phyloP scores from a whole-genome alignment of 768 basidiomycete species.

The Suillus cothurnatus region DNA sequence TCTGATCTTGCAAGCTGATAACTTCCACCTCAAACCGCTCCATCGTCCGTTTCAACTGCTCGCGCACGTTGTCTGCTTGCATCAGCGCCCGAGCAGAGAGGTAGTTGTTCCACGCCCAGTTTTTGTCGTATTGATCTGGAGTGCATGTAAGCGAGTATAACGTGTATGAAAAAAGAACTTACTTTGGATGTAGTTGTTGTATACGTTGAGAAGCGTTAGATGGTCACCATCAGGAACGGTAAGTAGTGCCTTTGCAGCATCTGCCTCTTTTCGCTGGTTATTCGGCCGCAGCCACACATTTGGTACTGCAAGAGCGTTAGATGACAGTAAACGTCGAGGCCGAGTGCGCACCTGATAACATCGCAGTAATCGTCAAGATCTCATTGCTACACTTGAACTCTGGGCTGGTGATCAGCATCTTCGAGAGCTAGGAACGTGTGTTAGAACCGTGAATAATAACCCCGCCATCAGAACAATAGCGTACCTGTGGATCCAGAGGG shows the following conservation, averaged over 20 bases:
- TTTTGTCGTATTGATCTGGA: slow-evolving; percentile 72
- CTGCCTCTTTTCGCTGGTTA: slow-evolving; percentile 87
- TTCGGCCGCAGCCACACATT: slow-evolving; percentile 92
- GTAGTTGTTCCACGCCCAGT: slow-evolving; percentile 93
- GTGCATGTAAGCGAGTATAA: slow-evolving; percentile 7
- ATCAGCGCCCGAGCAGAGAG: slow-evolving; percentile 79
- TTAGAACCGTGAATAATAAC: background rate
- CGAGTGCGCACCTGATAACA: slow-evolving; percentile 75
- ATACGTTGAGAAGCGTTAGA: slow-evolving; percentile 91
- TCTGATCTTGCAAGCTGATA: slow-evolving; percentile 66
- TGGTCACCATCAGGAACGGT: slow-evolving; percentile 96
- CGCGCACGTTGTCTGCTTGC: slow-evolving; percentile 93
- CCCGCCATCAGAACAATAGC: slow-evolving; percentile 11
- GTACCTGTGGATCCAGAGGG: slow-evolving; percentile 94
- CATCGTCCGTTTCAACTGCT: slow-evolving; percentile 89
- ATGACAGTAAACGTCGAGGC: background rate
- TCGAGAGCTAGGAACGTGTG: slow-evolving; percentile 56
- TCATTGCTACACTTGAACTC: slow-evolving; percentile 97
- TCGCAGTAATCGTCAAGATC: slow-evolving; percentile 91
- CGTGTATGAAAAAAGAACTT: slow-evolving; percentile 26
- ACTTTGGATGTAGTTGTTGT: slow-evolving; percentile 89
- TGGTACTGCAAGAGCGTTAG: slow-evolving; percentile 49
- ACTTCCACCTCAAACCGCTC: slow-evolving; percentile 85
- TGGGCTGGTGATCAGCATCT: slow-evolving; percentile 91
- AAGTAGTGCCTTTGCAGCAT: slow-evolving; percentile 85